Percentiles rank a stretch among this genome's conserved stretches.
Conservation (phyloP, 2,329 filamentous ascomycete genomes). For the Ilyonectria mors-panacis region DNA sequence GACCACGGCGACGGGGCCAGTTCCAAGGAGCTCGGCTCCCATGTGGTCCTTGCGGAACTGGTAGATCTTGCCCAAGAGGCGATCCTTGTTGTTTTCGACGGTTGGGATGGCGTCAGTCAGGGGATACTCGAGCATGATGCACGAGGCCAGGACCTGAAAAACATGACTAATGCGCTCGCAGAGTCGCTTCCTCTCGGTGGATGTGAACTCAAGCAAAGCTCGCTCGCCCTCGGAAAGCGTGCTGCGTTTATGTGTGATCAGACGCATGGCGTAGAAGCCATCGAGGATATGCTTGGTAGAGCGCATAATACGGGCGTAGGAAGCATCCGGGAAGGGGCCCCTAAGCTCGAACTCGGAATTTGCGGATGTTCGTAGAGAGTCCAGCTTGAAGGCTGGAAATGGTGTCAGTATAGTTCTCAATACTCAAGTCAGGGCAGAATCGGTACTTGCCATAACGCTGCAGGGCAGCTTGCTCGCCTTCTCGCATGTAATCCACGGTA, state of each 20-base stretch:
- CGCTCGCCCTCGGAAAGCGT: slow-evolving; percentile 85
- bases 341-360: slow-evolving; percentile 90
- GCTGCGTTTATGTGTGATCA: slow-evolving; percentile 87
- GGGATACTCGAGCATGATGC: slow-evolving; percentile 94
- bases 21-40: slow-evolving; percentile 46
- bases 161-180: slow-evolving; percentile 94
- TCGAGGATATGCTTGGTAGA: slow-evolving; percentile 90
- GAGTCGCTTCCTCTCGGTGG: slow-evolving; percentile 82
- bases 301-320: slow-evolving; percentile 81
- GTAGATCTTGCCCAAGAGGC: slow-evolving; percentile 88
- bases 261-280: slow-evolving; percentile 95
- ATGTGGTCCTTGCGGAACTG: slow-evolving; percentile 82
- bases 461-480: slow-evolving; percentile 89
- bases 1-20: slow-evolving; percentile 55
- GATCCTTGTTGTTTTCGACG: slow-evolving; percentile 84
- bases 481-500: slow-evolving; percentile 81
- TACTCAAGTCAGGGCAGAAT: background rate
- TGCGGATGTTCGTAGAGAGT: slow-evolving; percentile 80
- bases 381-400: slow-evolving; percentile 73
- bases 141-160: slow-evolving; percentile 87
- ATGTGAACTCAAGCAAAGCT: slow-evolving; percentile 84
- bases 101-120: slow-evolving; percentile 90
- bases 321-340: slow-evolving; percentile 85
- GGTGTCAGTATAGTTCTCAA: slow-evolving; percentile 11
- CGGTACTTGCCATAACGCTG: slow-evolving; percentile 75